These are phyloP conservation scores for Rhizopogon roseolus DNA, from an alignment of 768 basidiomycete species.

Conservation along the genomic window DNA sequence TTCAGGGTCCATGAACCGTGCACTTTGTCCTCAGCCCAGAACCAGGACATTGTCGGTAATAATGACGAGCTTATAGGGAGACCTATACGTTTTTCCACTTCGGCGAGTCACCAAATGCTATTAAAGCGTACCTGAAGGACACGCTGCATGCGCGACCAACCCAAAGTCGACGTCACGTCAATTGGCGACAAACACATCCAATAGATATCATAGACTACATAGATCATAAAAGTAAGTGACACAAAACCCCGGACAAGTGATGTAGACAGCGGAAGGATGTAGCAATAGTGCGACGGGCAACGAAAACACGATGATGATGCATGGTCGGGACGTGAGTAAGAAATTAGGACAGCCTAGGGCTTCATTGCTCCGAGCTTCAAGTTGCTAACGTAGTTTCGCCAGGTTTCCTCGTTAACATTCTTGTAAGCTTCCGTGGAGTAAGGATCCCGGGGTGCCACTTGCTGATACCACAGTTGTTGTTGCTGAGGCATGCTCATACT, in stretches of 20 bases:
- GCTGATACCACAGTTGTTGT: conserved; percentile 2
- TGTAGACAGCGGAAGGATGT: not conserved
- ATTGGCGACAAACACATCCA: not conserved
- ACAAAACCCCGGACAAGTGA: not conserved
- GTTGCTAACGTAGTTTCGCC: conserved; percentile 30
- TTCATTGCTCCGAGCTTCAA: conserved; percentile 19
- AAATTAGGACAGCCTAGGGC: not conserved
- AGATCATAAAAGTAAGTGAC: not conserved
- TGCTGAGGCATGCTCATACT: conserved; percentile 1
- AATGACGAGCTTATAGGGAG: no score
- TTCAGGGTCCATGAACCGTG: no score
- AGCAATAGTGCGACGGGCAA: not conserved
- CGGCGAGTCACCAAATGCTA: no score
- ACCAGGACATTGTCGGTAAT: no score
- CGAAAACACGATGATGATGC: conserved; percentile 2
- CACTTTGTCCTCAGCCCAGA: no score
- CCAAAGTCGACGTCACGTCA: not conserved
- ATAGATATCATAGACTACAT: not conserved
- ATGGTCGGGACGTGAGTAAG: not conserved
- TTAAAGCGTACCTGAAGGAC: no score
- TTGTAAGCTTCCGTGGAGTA: not conserved
- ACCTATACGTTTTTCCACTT: no score
- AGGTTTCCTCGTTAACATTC: conserved; percentile 33
- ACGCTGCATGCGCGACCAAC: not conserved
- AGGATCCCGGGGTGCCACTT: not conserved